These are phyloP conservation scores for Ceratocystis eucalypticola DNA, from an alignment of 2,329 filamentous ascomycete species.

Conservation along the genomic window DNA sequence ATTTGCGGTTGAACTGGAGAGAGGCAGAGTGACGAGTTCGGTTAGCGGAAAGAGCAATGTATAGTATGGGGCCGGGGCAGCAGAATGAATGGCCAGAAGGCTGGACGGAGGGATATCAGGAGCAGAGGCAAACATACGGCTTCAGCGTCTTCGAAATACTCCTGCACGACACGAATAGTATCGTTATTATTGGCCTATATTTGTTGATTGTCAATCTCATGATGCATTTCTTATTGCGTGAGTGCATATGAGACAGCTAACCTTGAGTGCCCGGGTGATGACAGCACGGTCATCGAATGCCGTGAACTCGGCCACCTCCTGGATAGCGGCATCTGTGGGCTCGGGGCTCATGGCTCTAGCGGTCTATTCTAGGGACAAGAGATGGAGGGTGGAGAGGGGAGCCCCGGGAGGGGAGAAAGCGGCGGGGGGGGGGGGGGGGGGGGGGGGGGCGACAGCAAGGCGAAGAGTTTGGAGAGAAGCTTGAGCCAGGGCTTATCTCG, in stretches of 20 bases:
- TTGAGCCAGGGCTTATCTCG: too few species aligned
- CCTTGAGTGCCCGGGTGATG: slow-evolving; percentile 13
- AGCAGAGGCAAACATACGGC: neutral
- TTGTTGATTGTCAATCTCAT: neutral
- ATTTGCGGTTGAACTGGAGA: slow-evolving; percentile 34
- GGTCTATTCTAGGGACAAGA: too few species aligned
- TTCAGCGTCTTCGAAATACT: slow-evolving; percentile 16
- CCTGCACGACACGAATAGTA: slow-evolving; percentile 14
- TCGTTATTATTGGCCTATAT: slow-evolving; percentile 15
- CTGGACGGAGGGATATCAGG: too few species aligned
- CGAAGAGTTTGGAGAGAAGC: too few species aligned
- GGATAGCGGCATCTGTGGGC: neutral
- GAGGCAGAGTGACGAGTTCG: neutral
- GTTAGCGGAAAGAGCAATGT: neutral
- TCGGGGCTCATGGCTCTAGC: neutral
- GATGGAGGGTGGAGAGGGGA: too few species aligned
- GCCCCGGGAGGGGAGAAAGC: too few species aligned
- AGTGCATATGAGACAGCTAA: neutral
- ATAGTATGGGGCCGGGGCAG: neutral
- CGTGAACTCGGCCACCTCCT: slow-evolving; percentile 16
- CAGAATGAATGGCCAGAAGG: neutral
- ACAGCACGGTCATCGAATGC: slow-evolving; percentile 4
- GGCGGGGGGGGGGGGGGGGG: too few species aligned
- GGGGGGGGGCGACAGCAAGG: too few species aligned
- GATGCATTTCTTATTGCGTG: neutral